Evolutionary conservation across 176 grass and related monocot genomes (phyloP).

Genomic region (Juncus inflexus): DNA sequence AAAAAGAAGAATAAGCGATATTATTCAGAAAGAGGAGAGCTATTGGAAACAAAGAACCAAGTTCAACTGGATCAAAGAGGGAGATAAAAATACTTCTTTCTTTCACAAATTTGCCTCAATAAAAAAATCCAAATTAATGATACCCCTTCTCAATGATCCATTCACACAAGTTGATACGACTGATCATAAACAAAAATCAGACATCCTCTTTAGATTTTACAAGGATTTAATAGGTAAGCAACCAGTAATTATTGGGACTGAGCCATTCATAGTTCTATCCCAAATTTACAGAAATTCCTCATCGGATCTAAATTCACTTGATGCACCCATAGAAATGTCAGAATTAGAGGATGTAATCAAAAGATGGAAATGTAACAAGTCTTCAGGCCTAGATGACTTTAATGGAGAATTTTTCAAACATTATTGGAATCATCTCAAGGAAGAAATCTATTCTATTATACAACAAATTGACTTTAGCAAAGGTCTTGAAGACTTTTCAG

Average conservation of each 20-base stretch:
- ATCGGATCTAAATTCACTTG: background rate
- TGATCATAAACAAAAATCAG: background rate
- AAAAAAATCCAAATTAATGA: too few species aligned
- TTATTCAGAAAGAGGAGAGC: too few species aligned
- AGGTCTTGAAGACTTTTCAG: background rate
- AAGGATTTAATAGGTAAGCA: background rate
- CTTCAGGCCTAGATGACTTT: background rate
- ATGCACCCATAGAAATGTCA: background rate
- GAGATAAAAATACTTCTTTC: too few species aligned
- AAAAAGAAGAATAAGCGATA: too few species aligned
- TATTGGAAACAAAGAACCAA: too few species aligned
- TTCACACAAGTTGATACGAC: background rate
- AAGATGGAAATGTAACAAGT: background rate
- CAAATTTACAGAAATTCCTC: background rate
- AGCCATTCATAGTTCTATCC: too few species aligned
- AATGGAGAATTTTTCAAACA: background rate
- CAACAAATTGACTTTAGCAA: background rate
- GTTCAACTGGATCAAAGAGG: too few species aligned
- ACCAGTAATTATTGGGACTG: too few species aligned
- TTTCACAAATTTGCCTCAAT: too few species aligned
- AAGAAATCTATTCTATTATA: background rate
- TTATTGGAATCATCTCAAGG: background rate
- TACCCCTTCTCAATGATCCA: too few species aligned
- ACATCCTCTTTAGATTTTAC: background rate
- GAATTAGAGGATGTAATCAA: background rate